phyloP scores from a whole-genome alignment of 306 rosid species.

The Luffa acutangula region DNA sequence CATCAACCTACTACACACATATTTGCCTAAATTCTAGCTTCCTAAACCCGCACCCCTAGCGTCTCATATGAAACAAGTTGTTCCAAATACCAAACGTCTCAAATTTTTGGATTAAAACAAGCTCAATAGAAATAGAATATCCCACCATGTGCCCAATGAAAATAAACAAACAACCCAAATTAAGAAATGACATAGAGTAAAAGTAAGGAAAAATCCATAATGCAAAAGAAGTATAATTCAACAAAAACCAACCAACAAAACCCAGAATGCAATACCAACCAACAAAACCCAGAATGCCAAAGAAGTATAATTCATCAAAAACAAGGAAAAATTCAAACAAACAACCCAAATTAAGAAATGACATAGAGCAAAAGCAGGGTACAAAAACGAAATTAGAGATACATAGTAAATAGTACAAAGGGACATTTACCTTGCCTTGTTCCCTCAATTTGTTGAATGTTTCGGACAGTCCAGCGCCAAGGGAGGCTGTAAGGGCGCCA shows the following conservation, averaged over 20 bases:
- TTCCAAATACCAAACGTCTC: too few species aligned
- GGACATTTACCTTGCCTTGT: conserved; percentile 48
- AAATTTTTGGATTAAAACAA: too few species aligned
- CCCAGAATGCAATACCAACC: background rate
- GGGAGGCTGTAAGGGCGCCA: conserved; percentile 45
- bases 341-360: background rate
- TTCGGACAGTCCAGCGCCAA: conserved; percentile 53
- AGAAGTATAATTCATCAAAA: background rate
- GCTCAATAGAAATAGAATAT: too few species aligned
- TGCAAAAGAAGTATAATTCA: too few species aligned
- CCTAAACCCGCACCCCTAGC: too few species aligned
- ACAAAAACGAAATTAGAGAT: background rate
- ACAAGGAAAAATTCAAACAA: background rate
- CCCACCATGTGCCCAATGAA: too few species aligned
- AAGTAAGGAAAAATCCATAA: too few species aligned
- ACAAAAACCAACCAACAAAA: too few species aligned
- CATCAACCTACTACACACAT: too few species aligned
- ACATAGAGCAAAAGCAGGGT: conserved; percentile 8
- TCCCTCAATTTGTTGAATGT: conserved; percentile 51
- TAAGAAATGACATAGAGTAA: too few species aligned
- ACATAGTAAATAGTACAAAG: background rate
- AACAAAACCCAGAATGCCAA: background rate
- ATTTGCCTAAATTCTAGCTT: too few species aligned
- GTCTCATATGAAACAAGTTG: background rate
- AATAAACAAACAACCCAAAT: too few species aligned